Evolutionary conservation across 345 rosid species (phyloP).

Genomic region (Geranium rotundifolium): DNA sequence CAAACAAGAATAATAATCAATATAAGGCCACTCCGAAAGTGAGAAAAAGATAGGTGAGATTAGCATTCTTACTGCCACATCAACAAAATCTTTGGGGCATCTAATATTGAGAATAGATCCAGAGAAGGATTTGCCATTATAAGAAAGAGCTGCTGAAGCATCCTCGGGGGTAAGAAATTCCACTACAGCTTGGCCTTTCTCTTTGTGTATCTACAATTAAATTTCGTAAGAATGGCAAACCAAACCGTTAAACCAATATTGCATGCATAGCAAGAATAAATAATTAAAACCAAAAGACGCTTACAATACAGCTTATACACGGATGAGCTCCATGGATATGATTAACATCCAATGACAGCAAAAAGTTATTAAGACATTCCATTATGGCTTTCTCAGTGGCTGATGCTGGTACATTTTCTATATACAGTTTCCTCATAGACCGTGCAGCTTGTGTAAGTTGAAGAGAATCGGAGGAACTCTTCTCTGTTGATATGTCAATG

Average conservation of each 20-base stretch:
- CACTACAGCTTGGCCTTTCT: conserved; percentile 71
- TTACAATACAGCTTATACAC: conserved; percentile 85
- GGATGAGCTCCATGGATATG: conserved; percentile 60
- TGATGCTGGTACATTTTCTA: conserved; percentile 70
- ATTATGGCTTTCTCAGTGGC: conserved; percentile 71
- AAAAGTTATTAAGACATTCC: conserved; percentile 47
- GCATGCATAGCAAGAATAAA: conserved; percentile 6
- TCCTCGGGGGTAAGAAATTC: conserved; percentile 95
- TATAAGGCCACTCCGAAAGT: neutral
- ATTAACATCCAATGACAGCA: conserved; percentile 59
- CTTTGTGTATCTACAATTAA: conserved; percentile 61
- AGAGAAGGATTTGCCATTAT: conserved; percentile 53
- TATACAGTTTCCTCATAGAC: conserved; percentile 78
- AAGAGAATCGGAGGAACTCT: conserved; percentile 47
- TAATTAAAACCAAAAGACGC: conserved; percentile 21
- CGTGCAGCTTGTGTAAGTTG: conserved; percentile 82
- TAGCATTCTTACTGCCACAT: conserved; percentile 59
- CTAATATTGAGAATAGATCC: conserved; percentile 63
- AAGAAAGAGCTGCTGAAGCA: conserved; percentile 83
- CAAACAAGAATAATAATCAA: conserved; percentile 1
- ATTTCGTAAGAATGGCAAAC: conserved; percentile 8
- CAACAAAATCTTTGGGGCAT: conserved; percentile 79
- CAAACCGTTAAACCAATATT: neutral
- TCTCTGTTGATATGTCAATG: conserved; percentile 16
- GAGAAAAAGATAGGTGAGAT: conserved; percentile 11